These are phyloP conservation scores for Peronospora destructor DNA, from an alignment of 352 stramenopile genomes.

Conservation along the genomic window DNA sequence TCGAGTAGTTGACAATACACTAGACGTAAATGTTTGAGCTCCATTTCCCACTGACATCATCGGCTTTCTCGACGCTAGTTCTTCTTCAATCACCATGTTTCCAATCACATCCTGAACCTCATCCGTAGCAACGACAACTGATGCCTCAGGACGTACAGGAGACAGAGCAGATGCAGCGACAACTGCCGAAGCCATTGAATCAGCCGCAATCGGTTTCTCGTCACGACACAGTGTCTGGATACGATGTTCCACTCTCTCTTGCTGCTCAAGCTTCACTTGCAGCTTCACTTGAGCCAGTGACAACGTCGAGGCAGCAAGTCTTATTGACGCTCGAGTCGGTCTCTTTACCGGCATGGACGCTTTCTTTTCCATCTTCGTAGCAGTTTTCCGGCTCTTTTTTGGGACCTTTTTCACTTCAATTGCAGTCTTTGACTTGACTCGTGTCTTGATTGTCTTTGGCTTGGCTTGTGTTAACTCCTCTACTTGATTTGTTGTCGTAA, in stretches of 20 bases:
- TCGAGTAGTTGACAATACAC: neutral
- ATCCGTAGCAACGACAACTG: neutral
- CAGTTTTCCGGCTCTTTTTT: conserved; percentile 9
- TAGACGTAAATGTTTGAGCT: neutral
- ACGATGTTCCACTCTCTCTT: conserved; percentile 40
- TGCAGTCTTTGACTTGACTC: conserved; percentile 6
- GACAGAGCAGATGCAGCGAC: neutral
- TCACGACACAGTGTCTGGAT: conserved; percentile 37
- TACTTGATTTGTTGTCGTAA: conserved; percentile 2
- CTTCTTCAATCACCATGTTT: neutral
- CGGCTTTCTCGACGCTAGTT: neutral
- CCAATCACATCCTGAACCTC: no score
- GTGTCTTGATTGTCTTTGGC: conserved; percentile 11
- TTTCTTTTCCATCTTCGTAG: neutral
- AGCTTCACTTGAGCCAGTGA: conserved; percentile 41
- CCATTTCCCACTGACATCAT: neutral
- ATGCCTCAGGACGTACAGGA: neutral
- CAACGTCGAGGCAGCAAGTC: conserved; percentile 4
- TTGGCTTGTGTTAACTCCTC: conserved; percentile 11
- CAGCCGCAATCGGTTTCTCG: neutral
- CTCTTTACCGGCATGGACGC: conserved; percentile 12
- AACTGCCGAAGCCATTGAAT: neutral
- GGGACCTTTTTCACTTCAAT: neutral
- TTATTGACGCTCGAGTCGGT: conserved; percentile 1
- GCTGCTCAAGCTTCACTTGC: conserved; percentile 42